Percentiles rank a stretch among this genome's conserved stretches.
Conservation (phyloP, 225 moss, liverwort and hornwort species). For the Takakia lepidozioides region DNA sequence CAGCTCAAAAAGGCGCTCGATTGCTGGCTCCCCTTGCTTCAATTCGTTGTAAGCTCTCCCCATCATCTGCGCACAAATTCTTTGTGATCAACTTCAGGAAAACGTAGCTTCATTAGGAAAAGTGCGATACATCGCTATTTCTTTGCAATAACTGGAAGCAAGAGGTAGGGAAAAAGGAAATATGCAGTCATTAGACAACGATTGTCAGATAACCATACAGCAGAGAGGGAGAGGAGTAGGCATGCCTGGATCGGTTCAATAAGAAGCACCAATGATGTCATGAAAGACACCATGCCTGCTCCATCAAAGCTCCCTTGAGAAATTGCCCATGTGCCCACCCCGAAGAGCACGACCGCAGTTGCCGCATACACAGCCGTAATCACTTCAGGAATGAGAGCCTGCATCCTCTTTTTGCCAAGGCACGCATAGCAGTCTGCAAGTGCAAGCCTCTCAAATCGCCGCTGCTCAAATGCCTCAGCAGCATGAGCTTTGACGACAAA, state of each 20-base stretch:
- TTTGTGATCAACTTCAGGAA: too few species aligned
- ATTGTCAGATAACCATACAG: too few species aligned
- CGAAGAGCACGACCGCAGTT: constrained; percentile 73
- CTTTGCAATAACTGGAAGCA: too few species aligned
- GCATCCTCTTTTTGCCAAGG: constrained; percentile 85
- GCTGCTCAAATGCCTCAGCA: constrained; percentile 73
- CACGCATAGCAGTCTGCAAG: constrained; percentile 75
- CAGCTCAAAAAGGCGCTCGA: constrained; percentile 86
- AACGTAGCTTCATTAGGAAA: too few species aligned
- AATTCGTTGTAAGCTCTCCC: constrained; percentile 94
- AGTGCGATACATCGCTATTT: too few species aligned
- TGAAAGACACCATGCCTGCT: constrained; percentile 86
- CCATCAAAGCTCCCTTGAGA: constrained; percentile 77
- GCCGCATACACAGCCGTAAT: constrained; percentile 88
- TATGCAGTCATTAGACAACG: too few species aligned
- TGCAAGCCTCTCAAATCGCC: constrained; percentile 72
- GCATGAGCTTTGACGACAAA: constrained; percentile 90
- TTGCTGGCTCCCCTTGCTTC: constrained; percentile 95
- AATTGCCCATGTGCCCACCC: constrained; percentile 89
- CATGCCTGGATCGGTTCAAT: constrained; percentile 97
- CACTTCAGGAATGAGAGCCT: constrained; percentile 92
- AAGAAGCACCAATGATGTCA: constrained; percentile 80
- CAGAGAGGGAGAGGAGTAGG: too few species aligned
- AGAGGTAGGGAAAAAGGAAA: too few species aligned
- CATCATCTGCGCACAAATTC: too few species aligned